Base-by-base conservation (phyloP, 164 flowering plant genomes). In the Kingdonia uniflora region DNA sequence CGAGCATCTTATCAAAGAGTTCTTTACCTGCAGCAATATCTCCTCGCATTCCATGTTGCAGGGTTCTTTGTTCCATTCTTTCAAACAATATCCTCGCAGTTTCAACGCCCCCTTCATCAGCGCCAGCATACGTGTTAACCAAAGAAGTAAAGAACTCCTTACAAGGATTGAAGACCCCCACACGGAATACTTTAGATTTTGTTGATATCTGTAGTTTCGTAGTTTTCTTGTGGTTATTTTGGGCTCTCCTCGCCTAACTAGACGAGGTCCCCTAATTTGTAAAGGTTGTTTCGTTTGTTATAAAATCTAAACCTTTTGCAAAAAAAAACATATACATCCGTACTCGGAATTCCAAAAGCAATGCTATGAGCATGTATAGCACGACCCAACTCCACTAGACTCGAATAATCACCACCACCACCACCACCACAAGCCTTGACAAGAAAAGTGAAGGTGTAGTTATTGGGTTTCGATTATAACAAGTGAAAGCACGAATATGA, bases 361-460 rank as follows among this genome's bases (percentile, higher is more conserved):
- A 62, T 26, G 20, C 51, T 58, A 16, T 67, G 71, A 12, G 60
- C 71, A 40, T 67, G 71, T 16, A 67, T 19, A 2, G 60, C 56
- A 14, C 33, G 60, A 12, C 71, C 66, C n/a, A 8, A 29, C 35
- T 3, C 6, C 35, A 29, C 4, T n/a, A 29, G 8, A 20, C 14
- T 12, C n/a, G 51, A 47, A 47, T 47, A 16, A 43, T 20, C 10
- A 44, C 19, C 23, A n/a, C 14, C 1, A n/a, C 14, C 1, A 42
- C 17, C 6, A 2, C 1, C 46, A 7, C 52, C 20, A 26, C 62
- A 62, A 39, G 66, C 71, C 19, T 58, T 67, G 43, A 57, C 11
- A 15, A 67, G 57, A 56, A 62, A 67, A 11, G 59, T 67, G 52
- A 58, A 67, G 16, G 71, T 67, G 48, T 62, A 67, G 43, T 67